Evolutionary conservation across 2,329 filamentous ascomycete species (phyloP), one percentile per base, ranked within the genome.

Genomic region (Simplicillium sp.): DNA sequence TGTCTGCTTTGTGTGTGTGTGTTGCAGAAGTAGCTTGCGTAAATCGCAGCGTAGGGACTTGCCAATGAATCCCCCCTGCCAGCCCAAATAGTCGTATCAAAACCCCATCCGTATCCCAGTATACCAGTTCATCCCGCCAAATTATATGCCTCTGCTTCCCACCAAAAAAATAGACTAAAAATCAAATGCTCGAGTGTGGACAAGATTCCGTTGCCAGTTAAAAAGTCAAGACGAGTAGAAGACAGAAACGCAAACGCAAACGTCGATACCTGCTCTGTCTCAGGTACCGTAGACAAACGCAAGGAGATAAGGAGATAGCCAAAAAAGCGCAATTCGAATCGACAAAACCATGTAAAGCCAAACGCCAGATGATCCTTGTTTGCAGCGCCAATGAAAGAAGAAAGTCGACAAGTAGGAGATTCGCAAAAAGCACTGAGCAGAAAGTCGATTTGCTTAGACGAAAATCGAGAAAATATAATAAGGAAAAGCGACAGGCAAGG

Each of bases 1-100:
- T 49, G 55, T 48, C 58, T 56, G 55, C 58, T 56, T 54, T 56
- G 20, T 25, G 20, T 25, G 20, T 25, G 20, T 25, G 20, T 50
- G 51, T 53, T 54, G 62, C 63, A 67, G 63, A 61, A 62, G 67
- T 64, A 66, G 62, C 60, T 60, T 58, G 62, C 61, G 58, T 52
- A 55, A 46, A 50, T 52, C 49, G 50, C 45, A 43, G 52, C 48
- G 52, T 52, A 46, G 46, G 39, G 53, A 53, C 20, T 9, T 55
- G 38, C 55, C 54, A 51, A 51, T 54, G 20, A 25, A 25, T 48
- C 48, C 51, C 51, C 47, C 50, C 52, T 48, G 48, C 44, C 35
- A 46, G 46, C 38, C 45, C 39, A 38, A 40, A 45, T 46, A 50
- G 41, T 41, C 42, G 39, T 38, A 37, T 33, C 34, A 40, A 43